Evolutionary conservation across 148 eudicot genomes (phyloP).

Genomic region (Limonium bicolor): DNA sequence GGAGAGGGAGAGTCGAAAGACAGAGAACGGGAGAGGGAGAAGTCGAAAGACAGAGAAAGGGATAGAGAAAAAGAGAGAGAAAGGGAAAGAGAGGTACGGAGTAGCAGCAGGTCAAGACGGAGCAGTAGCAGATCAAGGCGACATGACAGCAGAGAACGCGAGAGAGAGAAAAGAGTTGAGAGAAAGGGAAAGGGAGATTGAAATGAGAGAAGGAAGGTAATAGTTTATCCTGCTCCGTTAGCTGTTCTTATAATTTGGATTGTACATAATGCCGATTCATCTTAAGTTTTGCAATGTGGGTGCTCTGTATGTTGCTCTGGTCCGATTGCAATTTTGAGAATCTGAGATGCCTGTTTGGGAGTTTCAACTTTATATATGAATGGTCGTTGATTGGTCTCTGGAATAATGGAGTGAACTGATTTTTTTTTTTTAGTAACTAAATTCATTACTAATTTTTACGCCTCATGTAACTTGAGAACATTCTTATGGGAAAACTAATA

Average conservation of each 20-base stretch:
- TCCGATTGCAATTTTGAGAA: background rate
- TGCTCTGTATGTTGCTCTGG: background rate
- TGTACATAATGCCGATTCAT: background rate
- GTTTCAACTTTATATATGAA: no score
- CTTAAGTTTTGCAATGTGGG: background rate
- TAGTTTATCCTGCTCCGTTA: no score
- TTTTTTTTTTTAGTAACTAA: no score
- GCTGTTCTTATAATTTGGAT: no score
- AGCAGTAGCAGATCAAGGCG: slow-evolving; percentile 11
- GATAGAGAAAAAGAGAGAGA: slow-evolving; percentile 13
- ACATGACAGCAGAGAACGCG: slow-evolving; percentile 15
- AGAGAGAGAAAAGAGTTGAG: slow-evolving; percentile 15
- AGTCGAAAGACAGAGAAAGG: slow-evolving; percentile 13
- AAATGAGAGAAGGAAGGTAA: slow-evolving; percentile 70
- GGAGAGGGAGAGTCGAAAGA: slow-evolving; percentile 12
- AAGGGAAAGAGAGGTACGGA: slow-evolving; percentile 10
- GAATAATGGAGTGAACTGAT: no score
- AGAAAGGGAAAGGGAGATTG: slow-evolving; percentile 25
- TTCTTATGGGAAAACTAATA: no score
- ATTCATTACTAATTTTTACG: no score
- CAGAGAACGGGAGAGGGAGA: slow-evolving; percentile 10
- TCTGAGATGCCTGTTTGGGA: no score
- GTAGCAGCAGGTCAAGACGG: slow-evolving; percentile 8
- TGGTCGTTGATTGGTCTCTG: no score
- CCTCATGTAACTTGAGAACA: no score